Evolutionary conservation across 345 rosid genomes (phyloP), one percentile per base, ranked within the genome.

Genomic region (Melaleuca quinquenervia): DNA sequence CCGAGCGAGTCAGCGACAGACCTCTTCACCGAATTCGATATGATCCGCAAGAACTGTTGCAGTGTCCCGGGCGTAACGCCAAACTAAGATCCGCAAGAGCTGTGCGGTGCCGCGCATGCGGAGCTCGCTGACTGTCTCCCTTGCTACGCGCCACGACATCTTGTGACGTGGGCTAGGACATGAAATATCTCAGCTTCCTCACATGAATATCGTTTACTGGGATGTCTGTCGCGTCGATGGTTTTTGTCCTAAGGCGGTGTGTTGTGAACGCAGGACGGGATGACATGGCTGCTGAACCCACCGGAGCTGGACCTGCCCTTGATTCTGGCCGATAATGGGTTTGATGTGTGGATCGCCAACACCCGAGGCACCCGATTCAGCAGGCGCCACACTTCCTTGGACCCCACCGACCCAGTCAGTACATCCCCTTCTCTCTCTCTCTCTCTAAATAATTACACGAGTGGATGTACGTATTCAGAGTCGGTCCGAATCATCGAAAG

Each of bases 311-410:
- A 94, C 87, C 90, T 97, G 27, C 98, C 98, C 3, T 55, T 96
- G 90, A 95, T 96, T 27, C 90, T 97, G 88, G 98, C 98, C 11
- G 98, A 97, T 62, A 62, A 90, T 70, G 99, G 99, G n/a, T 97
- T 94, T 82, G 99, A 96, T 84, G 99, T 97, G 49, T 97, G 99
- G 99, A 92, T 97, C 86, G 91, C 94, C 41, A 96, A 96, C 91
- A 90, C 92, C 2, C 88, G 99, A 87, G 99, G 99, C 50, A 97
- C 99, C 85, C 88, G 95, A 83, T 97, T 88, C 84, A 90, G 97
- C 95, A 87, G 92, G 82, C 88, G 93, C 62, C 99, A 97, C 84
- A 86, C 87, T 75, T 88, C 90, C 53, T 93, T 97, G 13, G 86
- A 87, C 53, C 93, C 97, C 48, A 12, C 13, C 82, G 82, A 94